These are phyloP conservation scores for Penicillium alfredii DNA, from an alignment of 495 filamentous ascomycete species.

Conservation along the genomic window DNA sequence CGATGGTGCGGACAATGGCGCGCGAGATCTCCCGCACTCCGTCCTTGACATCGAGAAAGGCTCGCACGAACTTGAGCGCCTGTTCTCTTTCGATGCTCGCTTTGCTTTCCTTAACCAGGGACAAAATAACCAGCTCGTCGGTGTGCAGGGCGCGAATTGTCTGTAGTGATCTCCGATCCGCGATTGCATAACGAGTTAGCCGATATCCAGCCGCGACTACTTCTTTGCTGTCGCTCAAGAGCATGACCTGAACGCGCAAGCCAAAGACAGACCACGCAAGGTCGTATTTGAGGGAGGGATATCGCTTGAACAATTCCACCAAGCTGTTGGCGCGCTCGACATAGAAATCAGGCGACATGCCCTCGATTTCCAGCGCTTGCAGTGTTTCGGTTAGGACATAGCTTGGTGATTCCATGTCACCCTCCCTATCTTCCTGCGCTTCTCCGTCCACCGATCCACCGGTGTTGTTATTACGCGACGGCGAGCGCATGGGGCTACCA, in stretches of 20 bases:
- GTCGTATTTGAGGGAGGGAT: slow-evolving; percentile 93
- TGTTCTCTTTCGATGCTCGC: slow-evolving; percentile 95
- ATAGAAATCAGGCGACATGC: slow-evolving; percentile 89
- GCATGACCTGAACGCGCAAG: slow-evolving; percentile 85
- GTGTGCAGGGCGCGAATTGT: slow-evolving; percentile 83
- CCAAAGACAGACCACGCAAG: slow-evolving; percentile 93
- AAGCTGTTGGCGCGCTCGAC: slow-evolving; percentile 84
- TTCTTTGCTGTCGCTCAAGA: slow-evolving; percentile 90
- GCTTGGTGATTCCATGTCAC: slow-evolving; percentile 78
- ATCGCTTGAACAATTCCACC: slow-evolving; percentile 85
- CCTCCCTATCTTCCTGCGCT: slow-evolving; percentile 44
- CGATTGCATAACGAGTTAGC: slow-evolving; percentile 88
- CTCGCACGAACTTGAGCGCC: slow-evolving; percentile 91
- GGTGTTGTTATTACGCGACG: slow-evolving; percentile 47
- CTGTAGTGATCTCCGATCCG: slow-evolving; percentile 80
- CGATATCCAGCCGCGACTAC: slow-evolving; percentile 93
- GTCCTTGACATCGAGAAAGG: slow-evolving; percentile 92
- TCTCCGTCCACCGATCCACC: slow-evolving; percentile 39
- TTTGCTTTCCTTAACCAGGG: slow-evolving; percentile 90
- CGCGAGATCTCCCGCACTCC: slow-evolving; percentile 84
- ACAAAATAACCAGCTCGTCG: slow-evolving; percentile 85
- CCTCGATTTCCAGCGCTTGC: slow-evolving; percentile 77
- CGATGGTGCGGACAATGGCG: slow-evolving; percentile 78
- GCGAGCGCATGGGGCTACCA: slow-evolving; percentile 58
- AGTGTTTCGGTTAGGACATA: slow-evolving; percentile 83